Base-by-base conservation (phyloP, 371 early-diverging fungal species). In the Mortierella sp. region DNA sequence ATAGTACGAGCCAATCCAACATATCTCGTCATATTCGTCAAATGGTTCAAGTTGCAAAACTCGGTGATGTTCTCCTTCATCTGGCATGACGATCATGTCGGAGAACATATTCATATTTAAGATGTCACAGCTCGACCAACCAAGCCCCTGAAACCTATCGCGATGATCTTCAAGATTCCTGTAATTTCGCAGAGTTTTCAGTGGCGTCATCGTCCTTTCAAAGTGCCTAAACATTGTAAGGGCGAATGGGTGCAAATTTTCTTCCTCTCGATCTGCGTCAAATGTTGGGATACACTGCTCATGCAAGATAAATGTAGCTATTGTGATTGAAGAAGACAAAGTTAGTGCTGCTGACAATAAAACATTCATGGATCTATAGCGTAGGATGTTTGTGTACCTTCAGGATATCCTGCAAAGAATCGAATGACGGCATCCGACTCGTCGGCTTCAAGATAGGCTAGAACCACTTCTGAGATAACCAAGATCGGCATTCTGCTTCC, bases 1-100 rank as follows among this genome's bases (percentile, higher is more conserved):
- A 34, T 80, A 80, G 61, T 67, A 80, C 0, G 75, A 68, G 13
- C 81, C 81, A 49, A 80, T 80, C 81, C 81, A 80, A 56, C 56
- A 68, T 13, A 66, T 51, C 55, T 80, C 81, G 17, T 80, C 81
- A 45, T 75, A 61, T 26, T 80, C 81, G 58, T 80, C 81, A 71
- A 80, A 80, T 0, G 75, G 72, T 23, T 80, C 81, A 40, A 80
- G 58, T 23, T 45, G 34, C 15, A 51, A 60, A n/a, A 80, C 31
- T 22, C 81, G 59, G 12, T 68, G 75, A 32, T 75, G 70, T n/a
- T 75, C 71, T 37, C 34, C 67, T 2, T 43, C 65, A 5, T 67
- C 64, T 4, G 70, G 68, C 61, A 75, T 57, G 23, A 68, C 68
- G 2, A 71, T 19, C 40, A 71, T 59, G 57, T 80, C 71, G n/a